Conservation (phyloP, 176 grass and related monocot species). For the Cenchrus purpureus region DNA sequence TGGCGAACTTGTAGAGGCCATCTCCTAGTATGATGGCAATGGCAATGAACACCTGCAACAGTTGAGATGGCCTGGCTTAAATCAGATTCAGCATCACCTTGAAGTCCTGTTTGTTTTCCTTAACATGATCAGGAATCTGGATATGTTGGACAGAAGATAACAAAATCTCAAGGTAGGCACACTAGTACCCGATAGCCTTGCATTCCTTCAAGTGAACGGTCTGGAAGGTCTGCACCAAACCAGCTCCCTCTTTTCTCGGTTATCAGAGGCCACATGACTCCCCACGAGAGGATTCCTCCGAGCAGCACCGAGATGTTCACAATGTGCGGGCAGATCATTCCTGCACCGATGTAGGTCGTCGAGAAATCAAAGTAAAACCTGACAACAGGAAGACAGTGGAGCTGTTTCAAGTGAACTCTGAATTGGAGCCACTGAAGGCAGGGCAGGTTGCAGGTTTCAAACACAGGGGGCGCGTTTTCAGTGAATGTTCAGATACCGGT, state of each 20-base stretch:
- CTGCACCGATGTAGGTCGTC: neutral
- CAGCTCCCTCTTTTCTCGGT: neutral
- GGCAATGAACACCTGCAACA: neutral
- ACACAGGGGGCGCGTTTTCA: neutral
- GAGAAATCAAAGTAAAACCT: neutral
- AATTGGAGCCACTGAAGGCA: neutral
- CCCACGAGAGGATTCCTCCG: neutral
- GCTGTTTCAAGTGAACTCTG: neutral
- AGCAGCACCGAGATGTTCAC: neutral
- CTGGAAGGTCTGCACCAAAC: neutral
- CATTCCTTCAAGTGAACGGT: neutral
- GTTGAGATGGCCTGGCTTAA: neutral
- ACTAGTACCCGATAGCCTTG: neutral
- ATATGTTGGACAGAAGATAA: neutral
- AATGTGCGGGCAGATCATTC: neutral
- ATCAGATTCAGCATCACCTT: neutral
- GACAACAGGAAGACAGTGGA: neutral
- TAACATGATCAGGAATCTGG: neutral
- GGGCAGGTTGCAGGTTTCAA: neutral
- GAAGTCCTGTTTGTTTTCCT: neutral
- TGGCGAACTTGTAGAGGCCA: neutral
- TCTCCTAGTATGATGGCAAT: slow-evolving; percentile 2
- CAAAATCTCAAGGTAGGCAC: neutral
- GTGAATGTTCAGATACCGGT: slow-evolving; percentile 49
- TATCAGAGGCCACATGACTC: neutral